Conservation (phyloP, 331 rosid species). For the Phaseolus coccineus region DNA sequence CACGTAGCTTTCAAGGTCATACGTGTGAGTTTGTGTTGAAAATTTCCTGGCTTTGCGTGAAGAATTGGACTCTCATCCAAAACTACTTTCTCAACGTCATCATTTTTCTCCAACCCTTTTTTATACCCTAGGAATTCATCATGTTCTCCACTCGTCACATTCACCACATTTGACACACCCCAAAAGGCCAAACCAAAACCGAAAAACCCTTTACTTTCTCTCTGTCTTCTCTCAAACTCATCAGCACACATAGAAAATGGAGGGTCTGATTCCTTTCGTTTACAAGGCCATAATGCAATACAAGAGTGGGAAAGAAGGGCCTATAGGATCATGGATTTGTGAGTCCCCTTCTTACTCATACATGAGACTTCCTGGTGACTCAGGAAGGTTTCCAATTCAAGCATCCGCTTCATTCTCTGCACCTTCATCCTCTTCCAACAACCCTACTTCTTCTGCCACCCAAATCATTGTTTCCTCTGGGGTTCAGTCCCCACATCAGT, state of each 20-base stretch:
- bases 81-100: constrained; percentile 50
- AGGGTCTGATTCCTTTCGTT: constrained; percentile 94
- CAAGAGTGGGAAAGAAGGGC: constrained; percentile 61
- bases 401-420: constrained; percentile 49
- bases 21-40: constrained; percentile 59
- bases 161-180: neutral
- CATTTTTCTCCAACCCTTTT: constrained; percentile 47
- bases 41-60: constrained; percentile 64
- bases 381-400: constrained; percentile 59
- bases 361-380: constrained; percentile 79
- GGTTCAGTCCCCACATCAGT: constrained; percentile 71
- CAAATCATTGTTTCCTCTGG: constrained; percentile 59
- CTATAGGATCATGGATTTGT: constrained; percentile 63
- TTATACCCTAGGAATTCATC: constrained; percentile 36
- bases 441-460: constrained; percentile 43
- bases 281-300: constrained; percentile 79
- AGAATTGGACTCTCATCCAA: constrained; percentile 63
- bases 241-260: constrained; percentile 53
- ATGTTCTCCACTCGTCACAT: constrained; percentile 34
- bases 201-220: constrained; percentile 21
- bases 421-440: constrained; percentile 50
- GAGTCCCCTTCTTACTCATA: constrained; percentile 86
- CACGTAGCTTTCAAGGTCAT: constrained; percentile 59
- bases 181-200: neutral
- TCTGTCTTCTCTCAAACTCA: neutral